Conservation (phyloP, 2,329 filamentous ascomycete species). For the Aureobasidium namibiae region DNA sequence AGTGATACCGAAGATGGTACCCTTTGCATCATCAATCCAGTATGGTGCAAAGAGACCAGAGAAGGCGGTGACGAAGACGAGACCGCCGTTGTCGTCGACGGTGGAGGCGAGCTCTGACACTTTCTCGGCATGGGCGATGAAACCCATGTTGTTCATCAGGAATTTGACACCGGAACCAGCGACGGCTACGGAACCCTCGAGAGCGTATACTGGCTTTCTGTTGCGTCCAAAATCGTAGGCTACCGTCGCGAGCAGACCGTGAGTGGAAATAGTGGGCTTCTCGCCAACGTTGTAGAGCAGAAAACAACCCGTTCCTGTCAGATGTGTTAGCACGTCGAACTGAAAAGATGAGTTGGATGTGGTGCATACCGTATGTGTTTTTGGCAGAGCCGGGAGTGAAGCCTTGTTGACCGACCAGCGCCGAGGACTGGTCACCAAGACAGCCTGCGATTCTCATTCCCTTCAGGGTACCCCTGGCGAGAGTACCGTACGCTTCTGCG, state of each 20-base stretch:
- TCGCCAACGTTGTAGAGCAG: conserved; percentile 76
- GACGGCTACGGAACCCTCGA: conserved; percentile 78
- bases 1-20: conserved; percentile 72
- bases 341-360: background rate
- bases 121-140: conserved; percentile 52
- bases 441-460: conserved; percentile 70
- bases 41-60: conserved; percentile 81
- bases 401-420: conserved; percentile 73
- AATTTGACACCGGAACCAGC: conserved; percentile 76
- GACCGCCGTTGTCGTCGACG: conserved; percentile 66
- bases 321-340: background rate
- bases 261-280: conserved; percentile 70
- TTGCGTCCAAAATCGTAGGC: conserved; percentile 64
- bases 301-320: conserved; percentile 62
- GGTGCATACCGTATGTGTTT: conserved; percentile 62
- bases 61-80: conserved; percentile 76
- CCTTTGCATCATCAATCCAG: conserved; percentile 84
- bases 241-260: conserved; percentile 73
- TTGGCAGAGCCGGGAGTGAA: conserved; percentile 74
- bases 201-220: conserved; percentile 63
- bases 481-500: conserved; percentile 57
- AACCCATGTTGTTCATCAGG: conserved; percentile 54
- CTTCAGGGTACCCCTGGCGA: conserved; percentile 55
- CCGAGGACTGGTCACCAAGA: conserved; percentile 68
- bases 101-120: conserved; percentile 52